Base-by-base conservation (phyloP, 495 filamentous ascomycete genomes). In the Xylaria intraflava region DNA sequence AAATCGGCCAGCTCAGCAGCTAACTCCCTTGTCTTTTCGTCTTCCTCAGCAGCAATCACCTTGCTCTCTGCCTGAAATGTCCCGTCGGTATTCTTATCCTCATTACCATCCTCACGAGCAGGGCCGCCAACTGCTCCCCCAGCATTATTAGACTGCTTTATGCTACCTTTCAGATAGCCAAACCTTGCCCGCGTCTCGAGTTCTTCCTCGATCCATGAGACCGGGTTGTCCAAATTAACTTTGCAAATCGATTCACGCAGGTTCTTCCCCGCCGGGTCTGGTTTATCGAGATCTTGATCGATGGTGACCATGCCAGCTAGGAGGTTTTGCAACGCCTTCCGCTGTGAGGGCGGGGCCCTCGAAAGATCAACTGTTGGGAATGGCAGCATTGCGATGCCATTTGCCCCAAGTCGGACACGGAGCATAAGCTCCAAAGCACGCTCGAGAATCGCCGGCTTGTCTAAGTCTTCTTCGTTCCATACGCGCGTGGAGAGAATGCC, bases 351-450 rank as follows among this genome's bases (percentile, higher is more conserved):
- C 6, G 53, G 4, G 2, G 48, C 51, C 1, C 44, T 31, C 1
- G 60, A 59, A 23, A 65, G 46, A 29, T 60, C 47, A 27, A 62
- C 62, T 14, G 46, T 47, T 0, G 62, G 62, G 6, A 52, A 50
- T 5, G 62, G 62, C 14, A 65, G 29, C 60, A 65, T 62, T 16
- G 45, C 52, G 10, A 62, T 46, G n/a, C 41, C 46, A 0, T 30
- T 47, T 0, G 60, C 36, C 9, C 60, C 62, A 3, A 65, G 57
- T 4, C 60, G 44, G n/a, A 62, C 46, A 0, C 62, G 62, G 19
- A 65, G 54, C 46, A 56, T 59, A 17, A 65, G 38, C 33, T 65
- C 62, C 48, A 65, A 48, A 0, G 62, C 62, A 20, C 62, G 49
- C 29, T 65, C 62, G 0, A 65, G 55, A 0, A 62, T 57, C 3